Conservation (phyloP, 495 filamentous ascomycete species). For the Xylaria sp. region DNA sequence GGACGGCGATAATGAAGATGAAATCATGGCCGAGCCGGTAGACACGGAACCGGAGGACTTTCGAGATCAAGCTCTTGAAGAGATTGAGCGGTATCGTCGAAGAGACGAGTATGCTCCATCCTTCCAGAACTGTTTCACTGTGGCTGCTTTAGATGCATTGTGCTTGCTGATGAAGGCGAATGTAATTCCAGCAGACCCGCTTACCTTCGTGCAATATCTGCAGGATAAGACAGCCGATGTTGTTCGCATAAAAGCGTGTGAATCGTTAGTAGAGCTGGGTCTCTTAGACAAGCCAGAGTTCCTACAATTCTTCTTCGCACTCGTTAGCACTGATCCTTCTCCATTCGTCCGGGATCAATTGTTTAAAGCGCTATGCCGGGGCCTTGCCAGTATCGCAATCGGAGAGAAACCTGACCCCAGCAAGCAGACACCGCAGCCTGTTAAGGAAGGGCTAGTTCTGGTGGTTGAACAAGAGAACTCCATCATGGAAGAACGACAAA, state of each 20-base stretch:
- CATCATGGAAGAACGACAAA: slow-evolving; percentile 69
- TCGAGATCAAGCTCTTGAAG: slow-evolving; percentile 73
- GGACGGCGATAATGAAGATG: slow-evolving; percentile 40
- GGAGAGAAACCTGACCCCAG: slow-evolving; percentile 58
- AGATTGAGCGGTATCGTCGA: slow-evolving; percentile 87
- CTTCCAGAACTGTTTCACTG: slow-evolving; percentile 89
- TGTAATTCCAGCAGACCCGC: slow-evolving; percentile 64
- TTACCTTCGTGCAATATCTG: slow-evolving; percentile 82
- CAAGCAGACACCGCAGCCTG: slow-evolving; percentile 41
- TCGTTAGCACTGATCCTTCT: slow-evolving; percentile 78
- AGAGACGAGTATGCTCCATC: slow-evolving; percentile 95
- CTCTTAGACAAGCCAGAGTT: slow-evolving; percentile 67
- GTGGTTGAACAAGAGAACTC: slow-evolving; percentile 75
- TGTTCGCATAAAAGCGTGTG: slow-evolving; percentile 83
- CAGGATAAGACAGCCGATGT: slow-evolving; percentile 77
- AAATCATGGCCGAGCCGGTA: slow-evolving; percentile 39
- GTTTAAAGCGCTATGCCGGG: slow-evolving; percentile 69
- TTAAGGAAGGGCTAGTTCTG: slow-evolving; percentile 59
- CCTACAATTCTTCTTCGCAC: slow-evolving; percentile 71
- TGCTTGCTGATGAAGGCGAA: slow-evolving; percentile 74
- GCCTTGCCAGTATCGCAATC: slow-evolving; percentile 81
- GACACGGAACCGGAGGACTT: slow-evolving; percentile 57
- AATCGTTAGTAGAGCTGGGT: slow-evolving; percentile 80
- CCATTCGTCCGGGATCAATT: slow-evolving; percentile 77
- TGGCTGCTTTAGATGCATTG: slow-evolving; percentile 80